Evolutionary conservation across 257 asterid genomes (phyloP).

Genomic region (Buddleja alternifolia): DNA sequence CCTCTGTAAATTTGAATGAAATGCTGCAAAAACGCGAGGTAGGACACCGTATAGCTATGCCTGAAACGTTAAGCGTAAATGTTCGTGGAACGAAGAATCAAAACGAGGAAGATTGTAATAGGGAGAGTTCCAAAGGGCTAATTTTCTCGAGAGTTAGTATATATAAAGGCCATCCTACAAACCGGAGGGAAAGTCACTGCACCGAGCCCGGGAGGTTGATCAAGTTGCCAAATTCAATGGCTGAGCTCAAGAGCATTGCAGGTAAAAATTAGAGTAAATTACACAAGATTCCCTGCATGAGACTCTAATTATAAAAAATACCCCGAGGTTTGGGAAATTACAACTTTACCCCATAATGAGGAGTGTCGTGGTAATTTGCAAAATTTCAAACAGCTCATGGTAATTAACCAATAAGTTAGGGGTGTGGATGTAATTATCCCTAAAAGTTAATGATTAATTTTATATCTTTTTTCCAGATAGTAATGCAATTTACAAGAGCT

Average conservation of each 20-base stretch:
- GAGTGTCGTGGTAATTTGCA: too few relatives aligned
- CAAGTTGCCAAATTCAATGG: conserved; percentile 55
- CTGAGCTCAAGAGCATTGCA: conserved; percentile 67
- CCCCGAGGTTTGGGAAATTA: too few relatives aligned
- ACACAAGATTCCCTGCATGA: too few relatives aligned
- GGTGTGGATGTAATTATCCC: too few relatives aligned
- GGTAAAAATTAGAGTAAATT: too few relatives aligned
- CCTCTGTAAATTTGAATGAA: conserved; percentile 44
- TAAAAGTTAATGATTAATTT: background rate
- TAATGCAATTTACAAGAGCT: background rate
- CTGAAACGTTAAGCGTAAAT: conserved; percentile 31
- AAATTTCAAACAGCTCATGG: too few relatives aligned
- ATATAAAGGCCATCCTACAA: conserved; percentile 70
- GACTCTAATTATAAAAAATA: too few relatives aligned
- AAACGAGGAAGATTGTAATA: conserved; percentile 26
- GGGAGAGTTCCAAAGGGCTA: conserved; percentile 18
- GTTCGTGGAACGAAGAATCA: conserved; percentile 30
- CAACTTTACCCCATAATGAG: too few relatives aligned
- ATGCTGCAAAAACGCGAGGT: conserved; percentile 63
- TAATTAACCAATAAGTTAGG: too few relatives aligned
- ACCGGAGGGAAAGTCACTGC: conserved; percentile 47
- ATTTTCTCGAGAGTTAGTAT: conserved; percentile 57
- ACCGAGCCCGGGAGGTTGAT: conserved; percentile 73
- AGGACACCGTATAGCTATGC: conserved; percentile 58
- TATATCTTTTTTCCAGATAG: background rate